Evolutionary conservation across 2,329 filamentous ascomycete genomes (phyloP).

Genomic region (Colletotrichum gigasporum): DNA sequence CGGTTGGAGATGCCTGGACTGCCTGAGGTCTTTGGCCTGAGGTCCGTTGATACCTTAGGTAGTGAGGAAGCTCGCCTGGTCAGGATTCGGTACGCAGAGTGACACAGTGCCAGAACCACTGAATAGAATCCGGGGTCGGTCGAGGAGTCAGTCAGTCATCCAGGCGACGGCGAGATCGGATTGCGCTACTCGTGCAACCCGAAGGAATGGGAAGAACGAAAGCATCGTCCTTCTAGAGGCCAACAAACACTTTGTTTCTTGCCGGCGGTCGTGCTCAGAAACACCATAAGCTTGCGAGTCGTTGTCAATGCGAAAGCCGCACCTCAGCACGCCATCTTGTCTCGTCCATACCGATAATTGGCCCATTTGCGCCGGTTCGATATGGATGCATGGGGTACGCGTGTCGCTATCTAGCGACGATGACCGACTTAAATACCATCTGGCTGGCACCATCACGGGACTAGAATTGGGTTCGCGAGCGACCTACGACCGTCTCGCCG

Average conservation of each 20-base stretch:
- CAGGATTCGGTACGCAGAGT: background rate
- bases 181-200: background rate
- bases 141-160: constrained; percentile 7
- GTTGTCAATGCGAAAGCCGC: constrained; percentile 19
- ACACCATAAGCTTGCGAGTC: constrained; percentile 26
- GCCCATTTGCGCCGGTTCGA: constrained; percentile 6
- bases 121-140: background rate
- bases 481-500: background rate
- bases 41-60: background rate
- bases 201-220: too few species aligned
- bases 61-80: background rate
- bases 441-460: background rate
- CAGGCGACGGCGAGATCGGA: background rate
- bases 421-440: background rate
- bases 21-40: constrained; percentile 2
- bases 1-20: constrained; percentile 13
- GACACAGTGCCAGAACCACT: too few species aligned
- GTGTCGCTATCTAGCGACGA: constrained; percentile 10
- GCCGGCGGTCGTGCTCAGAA: background rate
- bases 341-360: background rate
- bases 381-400: constrained; percentile 18
- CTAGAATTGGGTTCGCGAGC: background rate
- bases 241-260: constrained; percentile 11
- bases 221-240: background rate
- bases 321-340: constrained; percentile 18